These are phyloP conservation scores for Metschnikowia rubicola DNA, from an alignment of 805 yeast genomes.

Conservation along the genomic window DNA sequence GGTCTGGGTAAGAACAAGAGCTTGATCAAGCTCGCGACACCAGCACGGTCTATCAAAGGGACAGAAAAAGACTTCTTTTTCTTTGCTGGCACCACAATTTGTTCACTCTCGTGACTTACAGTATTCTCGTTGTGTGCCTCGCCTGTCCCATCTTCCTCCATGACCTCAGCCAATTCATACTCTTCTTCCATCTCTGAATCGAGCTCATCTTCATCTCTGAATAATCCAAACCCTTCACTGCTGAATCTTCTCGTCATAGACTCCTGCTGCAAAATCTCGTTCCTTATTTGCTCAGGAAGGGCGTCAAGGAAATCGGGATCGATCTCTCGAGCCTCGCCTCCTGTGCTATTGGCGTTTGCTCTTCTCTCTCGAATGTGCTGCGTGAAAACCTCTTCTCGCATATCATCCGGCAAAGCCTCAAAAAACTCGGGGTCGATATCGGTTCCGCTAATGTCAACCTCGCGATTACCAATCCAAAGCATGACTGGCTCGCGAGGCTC, in stretches of 20 bases:
- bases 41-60: conserved; percentile 71
- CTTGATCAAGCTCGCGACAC: conserved; percentile 69
- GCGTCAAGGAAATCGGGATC: conserved; percentile 81
- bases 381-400: conserved; percentile 87
- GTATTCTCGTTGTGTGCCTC: background rate
- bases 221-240: conserved; percentile 10
- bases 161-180: conserved; percentile 20
- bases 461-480: conserved; percentile 71
- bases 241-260: conserved; percentile 41
- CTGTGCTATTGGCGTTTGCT: conserved; percentile 46
- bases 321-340: conserved; percentile 56
- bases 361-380: conserved; percentile 79
- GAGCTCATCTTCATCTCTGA: conserved; percentile 20
- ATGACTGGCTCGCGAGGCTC: conserved; percentile 46
- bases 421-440: conserved; percentile 90
- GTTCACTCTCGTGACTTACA: background rate
- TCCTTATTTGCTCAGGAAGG: conserved; percentile 64
- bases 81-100: conserved; percentile 15
- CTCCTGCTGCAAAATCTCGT: conserved; percentile 60
- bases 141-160: conserved; percentile 18
- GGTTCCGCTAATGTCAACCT: conserved; percentile 82
- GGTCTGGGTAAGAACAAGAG: conserved; percentile 72
- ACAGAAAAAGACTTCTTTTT: conserved; percentile 25
- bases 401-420: conserved; percentile 86
- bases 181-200: conserved; percentile 22